A percentile compares a stretch with the other conserved stretches of the same genome.
Conservation (phyloP, 1,284 basidiomycete genomes). For the Malassezia cuniculi region DNA sequence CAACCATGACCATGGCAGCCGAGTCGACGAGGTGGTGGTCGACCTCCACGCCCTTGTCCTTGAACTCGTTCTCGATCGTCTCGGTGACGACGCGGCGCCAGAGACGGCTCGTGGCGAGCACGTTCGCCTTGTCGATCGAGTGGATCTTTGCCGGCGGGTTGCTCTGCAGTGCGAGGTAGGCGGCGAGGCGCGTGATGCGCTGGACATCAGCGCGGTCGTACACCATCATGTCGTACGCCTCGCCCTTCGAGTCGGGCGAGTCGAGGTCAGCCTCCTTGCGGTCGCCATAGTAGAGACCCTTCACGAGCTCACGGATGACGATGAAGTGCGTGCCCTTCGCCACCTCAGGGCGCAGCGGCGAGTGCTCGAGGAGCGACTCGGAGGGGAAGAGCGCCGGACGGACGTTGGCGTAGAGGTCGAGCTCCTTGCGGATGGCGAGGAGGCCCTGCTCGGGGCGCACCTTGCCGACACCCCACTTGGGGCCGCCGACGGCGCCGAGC, state of each 20-base stretch:
- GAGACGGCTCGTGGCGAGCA: conserved; percentile 81
- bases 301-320: conserved; percentile 74
- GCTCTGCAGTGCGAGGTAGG: conserved; percentile 67
- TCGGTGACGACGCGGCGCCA: conserved; percentile 60
- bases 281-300: conserved; percentile 63
- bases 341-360: conserved; percentile 80
- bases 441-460: conserved; percentile 92
- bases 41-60: conserved; percentile 26
- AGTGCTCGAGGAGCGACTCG: conserved; percentile 71
- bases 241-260: conserved; percentile 29
- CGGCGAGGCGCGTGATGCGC: conserved; percentile 88
- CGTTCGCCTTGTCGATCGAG: conserved; percentile 97
- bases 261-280: conserved; percentile 63
- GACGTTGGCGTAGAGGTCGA: conserved; percentile 95
- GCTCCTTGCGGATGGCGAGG: conserved; percentile 75
- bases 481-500: conserved; percentile 74
- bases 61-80: conserved; percentile 38
- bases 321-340: conserved; percentile 81
- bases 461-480: conserved; percentile 87
- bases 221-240: conserved; percentile 54
- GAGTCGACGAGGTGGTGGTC: conserved; percentile 77
- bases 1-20: conserved; percentile 88
- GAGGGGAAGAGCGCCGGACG: conserved; percentile 90
- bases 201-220: conserved; percentile 85
- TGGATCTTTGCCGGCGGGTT: conserved; percentile 79